Conservation (phyloP, 2,329 filamentous ascomycete species). For the Tolypocladium capitatum region DNA sequence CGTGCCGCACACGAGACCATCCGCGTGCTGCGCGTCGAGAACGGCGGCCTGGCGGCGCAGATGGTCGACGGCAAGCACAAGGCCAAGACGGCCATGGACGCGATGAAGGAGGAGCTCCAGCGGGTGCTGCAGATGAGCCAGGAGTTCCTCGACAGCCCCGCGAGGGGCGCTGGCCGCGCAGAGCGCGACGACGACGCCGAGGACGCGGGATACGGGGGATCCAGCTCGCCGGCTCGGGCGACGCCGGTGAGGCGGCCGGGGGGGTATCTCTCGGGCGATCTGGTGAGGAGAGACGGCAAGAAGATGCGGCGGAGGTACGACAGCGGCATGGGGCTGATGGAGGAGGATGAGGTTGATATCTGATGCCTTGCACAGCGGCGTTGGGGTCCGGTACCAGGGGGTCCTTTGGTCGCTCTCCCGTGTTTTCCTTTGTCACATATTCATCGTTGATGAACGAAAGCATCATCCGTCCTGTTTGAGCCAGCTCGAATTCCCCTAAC, state of each 20-base stretch:
- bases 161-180: not conserved
- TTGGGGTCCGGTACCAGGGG: not conserved
- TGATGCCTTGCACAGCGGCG: conserved; percentile 4
- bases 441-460: no score
- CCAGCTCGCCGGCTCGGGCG: not conserved
- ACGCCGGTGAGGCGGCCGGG: conserved; percentile 3
- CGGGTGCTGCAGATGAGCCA: conserved; percentile 32
- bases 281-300: conserved; percentile 18
- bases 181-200: not conserved
- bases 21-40: conserved; percentile 31
- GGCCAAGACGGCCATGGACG: conserved; percentile 31
- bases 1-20: conserved; percentile 33
- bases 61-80: conserved; percentile 24
- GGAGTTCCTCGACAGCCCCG: conserved; percentile 21
- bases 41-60: conserved; percentile 21
- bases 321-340: conserved; percentile 41
- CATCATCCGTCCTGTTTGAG: no score
- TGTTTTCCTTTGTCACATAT: not conserved
- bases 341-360: conserved; percentile 34
- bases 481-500: no score
- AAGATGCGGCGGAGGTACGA: conserved; percentile 35
- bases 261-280: conserved; percentile 12
- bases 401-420: not conserved
- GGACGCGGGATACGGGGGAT: not conserved
- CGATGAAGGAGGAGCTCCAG: conserved; percentile 38